Evolutionary conservation across 768 basidiomycete species (phyloP), one percentile per base, ranked within the genome.

Genomic region (Ramaria sp.): DNA sequence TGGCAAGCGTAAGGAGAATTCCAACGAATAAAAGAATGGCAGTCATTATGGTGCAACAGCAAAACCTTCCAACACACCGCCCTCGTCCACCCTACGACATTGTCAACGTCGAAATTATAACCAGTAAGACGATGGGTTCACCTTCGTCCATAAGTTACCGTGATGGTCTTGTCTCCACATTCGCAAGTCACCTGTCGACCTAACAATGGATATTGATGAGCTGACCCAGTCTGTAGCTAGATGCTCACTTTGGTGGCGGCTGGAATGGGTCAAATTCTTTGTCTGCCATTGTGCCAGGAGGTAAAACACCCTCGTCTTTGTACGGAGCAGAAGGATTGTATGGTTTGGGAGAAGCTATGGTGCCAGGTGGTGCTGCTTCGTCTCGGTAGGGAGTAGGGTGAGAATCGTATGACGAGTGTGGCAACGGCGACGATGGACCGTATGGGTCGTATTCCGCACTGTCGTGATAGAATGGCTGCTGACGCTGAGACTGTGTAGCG

Each of bases 41-140:
- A 15, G 79, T 78, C 75, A 90, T 73, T 20, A 90, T 48, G 12
- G 82, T 81, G 67, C 88, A 92, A 61, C 81, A 87, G 65, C 78
- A 83, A 66, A 90, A 83, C 59, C 88, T 68, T 50, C 83, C 80
- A 37, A 79, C 65, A 64, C 82, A 84, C 18, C 79, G 65, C 27
- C 70, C 74, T 55, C 82, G 70, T 52, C 80, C 70, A 15, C 86
- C 85, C 83, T 85, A 44, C 16, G 43, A 42, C 10, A 41, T 61
- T 16, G 41, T 42, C 34, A 42, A 9, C 3, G 8, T 20, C 7
- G 8, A 36, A 6, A 50, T 8, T 30, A 43, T 43, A 22, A n/a
- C 32, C 15, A 52, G 58, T 7, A 37, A 36, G 55, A 12, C 41
- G 25, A 43, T 51, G 34, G 24, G 60, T 65, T 34, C 52, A 82